Evolutionary conservation across 768 basidiomycete species (phyloP).

Genomic region (Boletellus ananas): DNA sequence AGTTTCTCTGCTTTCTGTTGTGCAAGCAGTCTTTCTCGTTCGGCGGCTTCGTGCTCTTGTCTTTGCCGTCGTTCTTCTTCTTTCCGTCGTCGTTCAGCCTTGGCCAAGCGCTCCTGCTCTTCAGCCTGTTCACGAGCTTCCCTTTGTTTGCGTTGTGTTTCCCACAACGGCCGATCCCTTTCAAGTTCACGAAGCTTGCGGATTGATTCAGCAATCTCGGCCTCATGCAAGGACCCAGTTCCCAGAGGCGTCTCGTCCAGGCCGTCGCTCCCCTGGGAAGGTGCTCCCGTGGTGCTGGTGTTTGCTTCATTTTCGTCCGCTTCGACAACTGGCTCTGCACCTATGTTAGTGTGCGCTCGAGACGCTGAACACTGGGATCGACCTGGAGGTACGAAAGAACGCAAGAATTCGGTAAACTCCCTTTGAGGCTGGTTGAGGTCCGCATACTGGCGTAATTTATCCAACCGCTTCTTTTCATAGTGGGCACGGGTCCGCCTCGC

Average conservation of each 20-base stretch:
- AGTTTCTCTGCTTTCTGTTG: constrained; percentile 30
- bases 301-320: constrained; percentile 12
- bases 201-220: constrained; percentile 58
- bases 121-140: constrained; percentile 41
- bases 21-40: constrained; percentile 20
- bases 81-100: constrained; percentile 31
- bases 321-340: constrained; percentile 8
- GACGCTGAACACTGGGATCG: background rate
- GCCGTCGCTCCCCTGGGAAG: background rate
- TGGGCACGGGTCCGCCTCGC: constrained; percentile 29
- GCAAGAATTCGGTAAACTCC: constrained; percentile 40
- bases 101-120: constrained; percentile 37
- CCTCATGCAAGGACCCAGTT: constrained; percentile 37
- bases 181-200: constrained; percentile 68
- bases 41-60: constrained; percentile 24
- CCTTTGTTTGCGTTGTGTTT: constrained; percentile 47
- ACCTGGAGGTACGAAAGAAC: constrained; percentile 20
- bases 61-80: constrained; percentile 30
- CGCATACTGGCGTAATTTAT: constrained; percentile 37
- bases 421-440: constrained; percentile 38
- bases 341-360: constrained; percentile 4
- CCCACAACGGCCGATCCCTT: constrained; percentile 59
- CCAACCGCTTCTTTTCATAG: constrained; percentile 41
- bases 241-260: constrained; percentile 13
- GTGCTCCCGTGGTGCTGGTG: constrained; percentile 1